phyloP scores from a whole-genome alignment of 345 rosid genomes.

The Bruguiera gymnorhiza region DNA sequence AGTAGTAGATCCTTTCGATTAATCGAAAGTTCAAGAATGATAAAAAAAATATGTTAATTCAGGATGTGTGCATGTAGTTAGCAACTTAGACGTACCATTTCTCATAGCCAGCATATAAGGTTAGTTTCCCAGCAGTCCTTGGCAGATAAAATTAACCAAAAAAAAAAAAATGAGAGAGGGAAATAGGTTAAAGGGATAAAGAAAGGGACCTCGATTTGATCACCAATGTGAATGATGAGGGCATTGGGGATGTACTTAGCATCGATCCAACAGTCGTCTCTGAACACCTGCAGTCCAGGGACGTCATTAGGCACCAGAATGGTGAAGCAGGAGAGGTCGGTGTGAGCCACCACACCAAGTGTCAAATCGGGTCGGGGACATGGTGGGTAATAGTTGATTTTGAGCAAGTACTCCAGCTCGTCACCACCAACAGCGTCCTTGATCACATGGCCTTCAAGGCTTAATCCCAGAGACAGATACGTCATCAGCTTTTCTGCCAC shows the following conservation, averaged over 20 bases:
- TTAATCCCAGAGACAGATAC: conserved; percentile 58
- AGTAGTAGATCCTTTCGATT: no score
- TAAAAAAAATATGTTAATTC: no score
- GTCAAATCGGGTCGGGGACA: conserved; percentile 87
- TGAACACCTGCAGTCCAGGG: conserved; percentile 78
- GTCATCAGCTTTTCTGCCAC: conserved; percentile 51
- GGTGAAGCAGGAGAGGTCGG: conserved; percentile 73
- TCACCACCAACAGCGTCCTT: conserved; percentile 66
- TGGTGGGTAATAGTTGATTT: conserved; percentile 85
- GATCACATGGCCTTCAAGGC: conserved; percentile 43
- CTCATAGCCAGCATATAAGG: no score
- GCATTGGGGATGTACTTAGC: conserved; percentile 70
- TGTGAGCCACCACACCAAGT: conserved; percentile 76
- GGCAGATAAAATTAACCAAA: neutral
- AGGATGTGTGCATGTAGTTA: no score
- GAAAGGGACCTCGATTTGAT: conserved; percentile 70
- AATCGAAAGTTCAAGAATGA: no score
- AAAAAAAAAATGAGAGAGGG: neutral
- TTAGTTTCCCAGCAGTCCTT: no score
- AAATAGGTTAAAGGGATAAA: neutral
- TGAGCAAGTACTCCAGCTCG: conserved; percentile 53
- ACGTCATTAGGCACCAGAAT: conserved; percentile 78
- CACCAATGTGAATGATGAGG: conserved; percentile 75
- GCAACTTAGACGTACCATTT: no score
- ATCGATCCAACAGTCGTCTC: conserved; percentile 65